Conservation (phyloP, 1,284 basidiomycete genomes). For the Heterobasidion irregulare region DNA sequence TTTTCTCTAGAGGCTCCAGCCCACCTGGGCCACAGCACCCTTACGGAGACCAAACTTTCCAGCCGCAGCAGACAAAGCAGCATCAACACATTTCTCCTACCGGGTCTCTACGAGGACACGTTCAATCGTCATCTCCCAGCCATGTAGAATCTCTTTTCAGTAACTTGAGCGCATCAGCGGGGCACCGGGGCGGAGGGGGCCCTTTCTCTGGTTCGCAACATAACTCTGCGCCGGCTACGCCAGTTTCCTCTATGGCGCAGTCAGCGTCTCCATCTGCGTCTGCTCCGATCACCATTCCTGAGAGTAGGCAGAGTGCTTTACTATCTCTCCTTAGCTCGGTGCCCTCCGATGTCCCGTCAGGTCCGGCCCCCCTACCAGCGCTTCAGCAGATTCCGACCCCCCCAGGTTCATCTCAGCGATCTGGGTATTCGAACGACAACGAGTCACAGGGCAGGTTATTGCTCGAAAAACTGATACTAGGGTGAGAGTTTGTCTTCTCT, state of each 20-base stretch:
- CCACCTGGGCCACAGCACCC: constrained; percentile 9
- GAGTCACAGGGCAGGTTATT: constrained; percentile 66
- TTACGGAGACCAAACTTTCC: constrained; percentile 12
- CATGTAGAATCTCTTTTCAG: constrained; percentile 55
- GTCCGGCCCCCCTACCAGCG: constrained; percentile 19
- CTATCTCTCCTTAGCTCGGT: constrained; percentile 50
- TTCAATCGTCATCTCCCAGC: constrained; percentile 29
- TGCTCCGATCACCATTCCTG: constrained; percentile 27
- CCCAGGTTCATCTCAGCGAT: constrained; percentile 53
- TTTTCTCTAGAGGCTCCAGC: constrained; percentile 14
- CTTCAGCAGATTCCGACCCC: constrained; percentile 61
- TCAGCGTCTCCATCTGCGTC: constrained; percentile 32
- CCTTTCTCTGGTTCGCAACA: constrained; percentile 24
- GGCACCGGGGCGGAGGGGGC: constrained; percentile 27
- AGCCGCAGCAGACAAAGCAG: constrained; percentile 26
- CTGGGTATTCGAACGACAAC: constrained; percentile 39
- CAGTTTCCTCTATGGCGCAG: constrained; percentile 40
- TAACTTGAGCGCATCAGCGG: constrained; percentile 31
- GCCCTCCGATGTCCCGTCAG: constrained; percentile 17
- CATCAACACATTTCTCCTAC: constrained; percentile 26
- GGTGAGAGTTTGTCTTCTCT: constrained; percentile 41
- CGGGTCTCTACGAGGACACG: constrained; percentile 24
- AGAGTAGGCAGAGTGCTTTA: constrained; percentile 55
- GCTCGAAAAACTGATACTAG: constrained; percentile 71
- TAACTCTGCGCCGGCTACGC: constrained; percentile 46